phyloP scores from a whole-genome alignment of 176 grass and related monocot genomes.

The Oryza meridionalis region DNA sequence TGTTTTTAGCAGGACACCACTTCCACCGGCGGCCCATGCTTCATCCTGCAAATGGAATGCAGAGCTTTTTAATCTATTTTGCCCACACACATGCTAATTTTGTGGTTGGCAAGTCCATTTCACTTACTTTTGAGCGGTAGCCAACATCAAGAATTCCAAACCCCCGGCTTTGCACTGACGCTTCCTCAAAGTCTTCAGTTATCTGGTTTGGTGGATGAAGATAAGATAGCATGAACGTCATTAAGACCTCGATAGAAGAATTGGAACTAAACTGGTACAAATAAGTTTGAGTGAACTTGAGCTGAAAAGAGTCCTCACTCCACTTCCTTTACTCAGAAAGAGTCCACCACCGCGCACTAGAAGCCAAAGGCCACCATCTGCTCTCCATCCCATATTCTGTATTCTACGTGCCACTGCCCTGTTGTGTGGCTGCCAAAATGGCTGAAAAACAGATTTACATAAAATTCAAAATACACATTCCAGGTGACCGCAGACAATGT shows the following conservation, averaged over 20 bases:
- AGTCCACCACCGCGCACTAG: slow-evolving; percentile 92
- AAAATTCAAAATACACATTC: neutral
- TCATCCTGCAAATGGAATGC: slow-evolving; percentile 55
- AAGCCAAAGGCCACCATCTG: slow-evolving; percentile 98
- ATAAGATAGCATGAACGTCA: neutral
- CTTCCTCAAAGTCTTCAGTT: slow-evolving; percentile 91
- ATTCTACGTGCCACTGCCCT: slow-evolving; percentile 93
- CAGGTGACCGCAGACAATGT: neutral
- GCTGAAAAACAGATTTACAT: slow-evolving; percentile 37
- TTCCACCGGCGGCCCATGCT: slow-evolving; percentile 94
- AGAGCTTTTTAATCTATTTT: neutral
- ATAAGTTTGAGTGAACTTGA: neutral
- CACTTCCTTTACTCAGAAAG: slow-evolving; percentile 95
- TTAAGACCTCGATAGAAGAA: neutral
- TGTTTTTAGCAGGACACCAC: slow-evolving; percentile 77
- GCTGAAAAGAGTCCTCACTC: slow-evolving; percentile 44
- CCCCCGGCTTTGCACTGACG: slow-evolving; percentile 85
- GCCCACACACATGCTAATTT: neutral
- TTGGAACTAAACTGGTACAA: neutral
- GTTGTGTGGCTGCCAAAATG: slow-evolving; percentile 97
- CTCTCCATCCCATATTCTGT: slow-evolving; percentile 99
- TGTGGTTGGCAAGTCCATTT: neutral
- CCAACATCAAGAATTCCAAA: slow-evolving; percentile 97
- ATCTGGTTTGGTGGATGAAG: slow-evolving; percentile 47
- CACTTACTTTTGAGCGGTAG: slow-evolving; percentile 78